These are phyloP conservation scores for Pleurotus tuber-regium DNA, from an alignment of 768 basidiomycete species.

Conservation along the genomic window DNA sequence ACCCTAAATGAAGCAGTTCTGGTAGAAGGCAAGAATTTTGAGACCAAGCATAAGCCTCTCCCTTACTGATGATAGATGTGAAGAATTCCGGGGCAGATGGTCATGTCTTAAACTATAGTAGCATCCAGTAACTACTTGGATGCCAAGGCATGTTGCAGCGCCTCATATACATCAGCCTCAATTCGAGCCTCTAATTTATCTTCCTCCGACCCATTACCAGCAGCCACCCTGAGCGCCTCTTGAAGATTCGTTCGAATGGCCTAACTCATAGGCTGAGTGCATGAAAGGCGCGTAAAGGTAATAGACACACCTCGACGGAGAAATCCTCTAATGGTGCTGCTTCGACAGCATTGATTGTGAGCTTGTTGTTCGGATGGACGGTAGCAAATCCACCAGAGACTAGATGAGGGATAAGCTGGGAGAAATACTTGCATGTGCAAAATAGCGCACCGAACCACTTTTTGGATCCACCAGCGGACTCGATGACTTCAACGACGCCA, in stretches of 20 bases:
- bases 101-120: not conserved
- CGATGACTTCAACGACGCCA: constrained; percentile 93
- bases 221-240: constrained; percentile 80
- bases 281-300: not conserved
- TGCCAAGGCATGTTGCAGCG: constrained; percentile 81
- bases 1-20: too few species aligned
- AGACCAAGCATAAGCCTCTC: too few species aligned
- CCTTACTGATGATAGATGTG: too few species aligned
- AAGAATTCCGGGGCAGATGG: not conserved
- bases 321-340: constrained; percentile 90
- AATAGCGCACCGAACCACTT: constrained; percentile 95
- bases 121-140: constrained; percentile 9
- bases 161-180: constrained; percentile 96
- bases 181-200: constrained; percentile 92
- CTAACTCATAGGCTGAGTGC: constrained; percentile 38
- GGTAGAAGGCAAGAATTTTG: too few species aligned
- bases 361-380: constrained; percentile 94
- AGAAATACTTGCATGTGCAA: too few species aligned
- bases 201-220: constrained; percentile 85
- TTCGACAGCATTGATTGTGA: constrained; percentile 97
- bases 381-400: constrained; percentile 97
- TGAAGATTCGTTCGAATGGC: constrained; percentile 86
- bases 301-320: constrained; percentile 73
- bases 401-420: not conserved
- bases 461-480: constrained; percentile 72